Evolutionary conservation across 345 rosid genomes (phyloP), one percentile per base, ranked within the genome.

Genomic region (Sisymbrium irio): DNA sequence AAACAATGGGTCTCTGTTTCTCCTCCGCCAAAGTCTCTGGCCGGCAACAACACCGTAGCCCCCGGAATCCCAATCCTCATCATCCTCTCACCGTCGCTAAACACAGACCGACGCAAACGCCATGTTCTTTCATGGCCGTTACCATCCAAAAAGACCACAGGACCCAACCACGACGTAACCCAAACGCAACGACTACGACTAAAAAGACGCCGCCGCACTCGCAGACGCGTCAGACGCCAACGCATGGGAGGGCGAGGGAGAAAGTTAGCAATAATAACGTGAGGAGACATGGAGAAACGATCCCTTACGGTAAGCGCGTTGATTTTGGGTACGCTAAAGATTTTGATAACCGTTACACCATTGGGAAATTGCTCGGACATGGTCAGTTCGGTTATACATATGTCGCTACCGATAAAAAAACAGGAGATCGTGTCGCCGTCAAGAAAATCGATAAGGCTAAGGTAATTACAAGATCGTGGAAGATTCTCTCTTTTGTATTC

Each of bases 301-400:
- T 92, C 44, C 87, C 97, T 0, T 88, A 81, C 39, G 96, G 96
- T 0, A 89, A 85, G 61, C 82, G 92, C 9, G 79, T 91, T 6
- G 96, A 88, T 82, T 92, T 92, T 49, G 97, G 94, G 15, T 92
- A 92, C 72, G 81, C 77, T 25, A 92, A 88, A 81, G 91, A 89
- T 85, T 92, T 92, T 58, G 90, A 84, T 56, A 67, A 71, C 35
- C 81, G 89, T 32, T 89, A 86, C 75, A 76, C 84, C 47, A 84
- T 88, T 55, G 97, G 97, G 15, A 88, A 87, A 58, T 77, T 92
- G 74, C 69, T 92, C 55, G 97, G 97, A 62, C 97, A 92, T 72
- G 97, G 97, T 13, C 97, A 92, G 67, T 92, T 92, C 59, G 96
- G 97, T 45, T 92, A 92, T 50, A 92, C 97, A 11, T 92, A 89